Evolutionary conservation across 1,284 basidiomycete species (phyloP), one percentile per base, ranked within the genome.

Genomic region (Somion occarium): DNA sequence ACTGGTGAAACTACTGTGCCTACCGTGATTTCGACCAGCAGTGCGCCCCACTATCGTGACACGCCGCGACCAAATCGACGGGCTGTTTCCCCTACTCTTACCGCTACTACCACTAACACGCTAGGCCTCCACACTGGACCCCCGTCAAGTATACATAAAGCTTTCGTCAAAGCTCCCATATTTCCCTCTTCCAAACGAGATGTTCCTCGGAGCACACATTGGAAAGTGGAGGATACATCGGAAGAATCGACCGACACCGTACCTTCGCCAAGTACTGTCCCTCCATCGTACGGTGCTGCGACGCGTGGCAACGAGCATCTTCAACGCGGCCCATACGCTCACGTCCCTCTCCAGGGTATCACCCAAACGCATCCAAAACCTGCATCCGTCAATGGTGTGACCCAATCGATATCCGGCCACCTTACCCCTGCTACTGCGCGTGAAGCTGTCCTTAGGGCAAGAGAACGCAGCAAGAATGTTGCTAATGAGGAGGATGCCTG

Each of bases 401-500:
- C 38, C 57, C 13, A 47, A 49, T 5, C 51, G 7, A 20, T 22
- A 15, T 38, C 44, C 18, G 30, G 19, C 25, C 47, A 53, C 20
- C 30, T 43, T 13, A 55, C 45, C n/a, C 46, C 54, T 45, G 65
- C 70, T 22, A 62, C 69, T 41, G 59, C 67, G 18, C 67, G 63
- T 41, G 61, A 64, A 46, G 53, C 58, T 53, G 52, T 59, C 43
- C 39, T 60, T 53, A 51, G 53, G 49, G 56, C 55, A 3, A 57
- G 68, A 46, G 72, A 77, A 54, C 70, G 72, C 38, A 73, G 69
- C 52, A 71, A 70, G 3, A 78, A 73, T 53, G 69, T 73, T 20
- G 66, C 81, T 20, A 81, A 86, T 58, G 79, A 84, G 59, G 79
- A 85, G 51, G 85, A 88, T 53, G 83, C 85, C 0, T 91, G 88